Conservation (phyloP, 495 filamentous ascomycete species). For the Corynascus novoguineensis region DNA sequence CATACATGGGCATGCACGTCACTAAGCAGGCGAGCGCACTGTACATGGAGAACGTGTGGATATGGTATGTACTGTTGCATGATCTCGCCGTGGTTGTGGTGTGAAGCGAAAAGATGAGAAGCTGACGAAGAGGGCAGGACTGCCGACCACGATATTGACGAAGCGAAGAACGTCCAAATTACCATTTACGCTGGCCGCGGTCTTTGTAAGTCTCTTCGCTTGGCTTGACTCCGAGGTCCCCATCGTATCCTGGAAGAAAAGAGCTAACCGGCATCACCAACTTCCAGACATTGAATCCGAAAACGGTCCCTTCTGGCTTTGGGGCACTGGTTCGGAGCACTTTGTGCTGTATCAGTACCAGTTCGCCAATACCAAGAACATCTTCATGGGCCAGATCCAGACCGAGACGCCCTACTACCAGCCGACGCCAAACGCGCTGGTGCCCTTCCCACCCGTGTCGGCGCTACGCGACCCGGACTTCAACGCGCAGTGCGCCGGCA, state of each 20-base stretch:
- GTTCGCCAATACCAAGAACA: constrained; percentile 59
- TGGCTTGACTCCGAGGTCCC: no score
- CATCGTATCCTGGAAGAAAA: no score
- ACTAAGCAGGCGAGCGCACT: constrained; percentile 57
- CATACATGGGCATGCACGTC: constrained; percentile 78
- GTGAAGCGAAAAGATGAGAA: constrained; percentile 43
- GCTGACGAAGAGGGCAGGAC: constrained; percentile 64
- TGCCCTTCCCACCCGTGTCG: constrained; percentile 48
- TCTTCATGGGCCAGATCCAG: constrained; percentile 73
- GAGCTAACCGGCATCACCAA: constrained; percentile 13
- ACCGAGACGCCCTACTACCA: constrained; percentile 76
- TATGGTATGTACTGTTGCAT: constrained; percentile 54
- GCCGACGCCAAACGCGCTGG: constrained; percentile 55
- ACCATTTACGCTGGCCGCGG: constrained; percentile 68
- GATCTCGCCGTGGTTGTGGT: constrained; percentile 29
- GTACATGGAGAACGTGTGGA: constrained; percentile 89
- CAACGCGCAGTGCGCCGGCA: constrained; percentile 38
- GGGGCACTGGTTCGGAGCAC: constrained; percentile 73
- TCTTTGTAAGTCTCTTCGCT: constrained; percentile 44
- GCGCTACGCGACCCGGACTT: constrained; percentile 58
- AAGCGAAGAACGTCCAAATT: constrained; percentile 55
- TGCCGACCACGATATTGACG: constrained; percentile 87
- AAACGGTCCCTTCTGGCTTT: constrained; percentile 52
- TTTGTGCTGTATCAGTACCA: constrained; percentile 79
- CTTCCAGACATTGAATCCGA: constrained; percentile 43